phyloP scores from a whole-genome alignment of 2,329 filamentous ascomycete genomes.

The Pyrenochaeta sp. region DNA sequence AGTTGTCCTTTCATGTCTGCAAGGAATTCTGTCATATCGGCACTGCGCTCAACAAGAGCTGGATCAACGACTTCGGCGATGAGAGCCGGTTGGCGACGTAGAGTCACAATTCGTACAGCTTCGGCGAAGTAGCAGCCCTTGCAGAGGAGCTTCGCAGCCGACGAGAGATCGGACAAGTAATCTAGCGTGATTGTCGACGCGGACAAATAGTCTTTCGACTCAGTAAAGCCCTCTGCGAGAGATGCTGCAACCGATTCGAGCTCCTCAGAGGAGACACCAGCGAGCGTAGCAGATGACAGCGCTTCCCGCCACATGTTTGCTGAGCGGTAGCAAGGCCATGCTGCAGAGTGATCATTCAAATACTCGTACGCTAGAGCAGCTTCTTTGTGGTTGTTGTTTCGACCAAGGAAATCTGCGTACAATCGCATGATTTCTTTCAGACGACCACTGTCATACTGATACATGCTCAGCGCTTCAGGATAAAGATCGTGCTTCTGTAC shows the following conservation, averaged over 20 bases:
- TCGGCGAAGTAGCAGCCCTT: slow-evolving; percentile 87
- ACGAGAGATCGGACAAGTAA: slow-evolving; percentile 75
- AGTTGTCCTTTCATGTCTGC: slow-evolving; percentile 92
- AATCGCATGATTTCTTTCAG: slow-evolving; percentile 74
- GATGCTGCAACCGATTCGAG: slow-evolving; percentile 73
- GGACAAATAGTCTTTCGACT: slow-evolving; percentile 82
- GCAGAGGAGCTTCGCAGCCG: slow-evolving; percentile 79
- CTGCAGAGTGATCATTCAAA: slow-evolving; percentile 74
- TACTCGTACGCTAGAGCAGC: slow-evolving; percentile 92
- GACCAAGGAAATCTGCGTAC: slow-evolving; percentile 80
- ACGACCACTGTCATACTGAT: slow-evolving; percentile 78
- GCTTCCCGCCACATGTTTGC: slow-evolving; percentile 92
- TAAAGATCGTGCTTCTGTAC: slow-evolving; percentile 82
- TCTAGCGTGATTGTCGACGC: slow-evolving; percentile 84
- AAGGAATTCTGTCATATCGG: slow-evolving; percentile 85
- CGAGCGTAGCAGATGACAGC: slow-evolving; percentile 77
- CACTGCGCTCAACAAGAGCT: slow-evolving; percentile 80
- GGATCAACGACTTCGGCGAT: slow-evolving; percentile 75
- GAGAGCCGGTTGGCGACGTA: slow-evolving; percentile 67
- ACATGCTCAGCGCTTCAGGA: slow-evolving; percentile 76
- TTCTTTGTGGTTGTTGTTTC: slow-evolving; percentile 79
- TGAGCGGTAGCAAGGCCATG: slow-evolving; percentile 82
- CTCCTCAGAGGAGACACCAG: slow-evolving; percentile 63
- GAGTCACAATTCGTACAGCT: slow-evolving; percentile 78
- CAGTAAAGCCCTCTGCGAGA: slow-evolving; percentile 79